A percentile compares a stretch with the other conserved stretches of the same genome.
Conservation (phyloP, 192 early-diverging fungal genomes). For the Chytriomyces hyalinus region DNA sequence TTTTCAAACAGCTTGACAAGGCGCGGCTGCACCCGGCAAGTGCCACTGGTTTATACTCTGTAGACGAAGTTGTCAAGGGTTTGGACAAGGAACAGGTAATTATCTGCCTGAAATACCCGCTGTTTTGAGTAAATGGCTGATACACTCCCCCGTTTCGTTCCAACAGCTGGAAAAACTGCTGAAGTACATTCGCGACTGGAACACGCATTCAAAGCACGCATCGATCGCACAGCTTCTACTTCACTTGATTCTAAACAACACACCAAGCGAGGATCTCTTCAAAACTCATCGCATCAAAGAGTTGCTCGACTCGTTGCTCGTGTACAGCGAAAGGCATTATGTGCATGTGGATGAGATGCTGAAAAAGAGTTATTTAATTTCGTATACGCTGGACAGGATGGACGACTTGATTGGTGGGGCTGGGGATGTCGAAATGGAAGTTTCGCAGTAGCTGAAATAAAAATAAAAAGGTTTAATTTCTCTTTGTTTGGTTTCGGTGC, state of each 20-base stretch:
- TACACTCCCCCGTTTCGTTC: conserved; percentile 36
- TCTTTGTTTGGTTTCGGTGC: too few species aligned
- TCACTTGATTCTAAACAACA: conserved; percentile 70
- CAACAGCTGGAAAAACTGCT: conserved; percentile 79
- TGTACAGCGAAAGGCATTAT: conserved; percentile 94
- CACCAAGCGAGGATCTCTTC: conserved; percentile 70
- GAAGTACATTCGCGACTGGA: conserved; percentile 90
- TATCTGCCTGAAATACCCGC: background rate
- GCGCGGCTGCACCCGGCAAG: conserved; percentile 42
- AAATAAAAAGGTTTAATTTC: too few species aligned
- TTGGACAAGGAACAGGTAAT: conserved; percentile 57
- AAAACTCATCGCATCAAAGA: conserved; percentile 83
- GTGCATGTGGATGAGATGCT: conserved; percentile 76
- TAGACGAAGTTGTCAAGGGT: conserved; percentile 74
- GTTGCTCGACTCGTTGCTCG: conserved; percentile 78
- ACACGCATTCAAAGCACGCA: conserved; percentile 86
- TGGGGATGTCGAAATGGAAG: too few species aligned
- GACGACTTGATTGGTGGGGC: conserved; percentile 47
- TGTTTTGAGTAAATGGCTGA: conserved; percentile 12
- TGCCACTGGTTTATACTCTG: conserved; percentile 63
- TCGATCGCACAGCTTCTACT: conserved; percentile 82
- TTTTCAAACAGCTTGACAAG: conserved; percentile 48
- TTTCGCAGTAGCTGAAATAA: too few species aligned
- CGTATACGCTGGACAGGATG: conserved; percentile 92
- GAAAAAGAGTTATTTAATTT: conserved; percentile 83